phyloP scores from a whole-genome alignment of 345 rosid species.

The Streptanthus diversifolius region DNA sequence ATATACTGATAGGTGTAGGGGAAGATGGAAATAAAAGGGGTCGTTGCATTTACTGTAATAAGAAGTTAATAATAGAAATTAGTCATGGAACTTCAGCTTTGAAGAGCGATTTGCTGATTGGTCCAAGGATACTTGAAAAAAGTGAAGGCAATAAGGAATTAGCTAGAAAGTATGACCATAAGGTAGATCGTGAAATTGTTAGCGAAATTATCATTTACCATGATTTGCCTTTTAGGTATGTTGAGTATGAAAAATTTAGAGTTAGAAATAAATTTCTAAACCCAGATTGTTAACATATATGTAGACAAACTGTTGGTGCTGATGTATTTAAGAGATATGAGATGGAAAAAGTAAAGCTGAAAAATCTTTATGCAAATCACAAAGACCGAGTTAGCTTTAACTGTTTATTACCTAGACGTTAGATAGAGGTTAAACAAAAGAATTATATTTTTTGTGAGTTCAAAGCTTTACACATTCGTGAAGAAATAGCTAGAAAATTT shows the following conservation, averaged over 20 bases:
- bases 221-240: not conserved
- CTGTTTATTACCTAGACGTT: not conserved
- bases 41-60: not conserved
- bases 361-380: not conserved
- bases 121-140: not conserved
- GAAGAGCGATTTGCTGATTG: not conserved
- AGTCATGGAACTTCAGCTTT: not conserved
- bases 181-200: not conserved
- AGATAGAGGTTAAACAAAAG: not conserved
- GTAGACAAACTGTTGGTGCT: not conserved
- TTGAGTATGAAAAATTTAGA: not conserved
- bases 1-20: not conserved
- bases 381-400: not conserved
- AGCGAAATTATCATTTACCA: not conserved
- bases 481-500: not conserved
- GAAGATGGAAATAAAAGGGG: not conserved
- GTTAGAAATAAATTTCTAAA: not conserved
- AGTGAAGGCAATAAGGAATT: not conserved
- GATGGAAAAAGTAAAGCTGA: not conserved
- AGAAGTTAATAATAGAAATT: not conserved
- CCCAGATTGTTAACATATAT: not conserved
- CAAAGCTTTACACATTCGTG: not conserved
- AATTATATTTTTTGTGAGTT: not conserved
- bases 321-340: not conserved
- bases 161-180: not conserved